Base-by-base conservation (phyloP, 495 filamentous ascomycete species). In the Rhizodiscina lignyota region DNA sequence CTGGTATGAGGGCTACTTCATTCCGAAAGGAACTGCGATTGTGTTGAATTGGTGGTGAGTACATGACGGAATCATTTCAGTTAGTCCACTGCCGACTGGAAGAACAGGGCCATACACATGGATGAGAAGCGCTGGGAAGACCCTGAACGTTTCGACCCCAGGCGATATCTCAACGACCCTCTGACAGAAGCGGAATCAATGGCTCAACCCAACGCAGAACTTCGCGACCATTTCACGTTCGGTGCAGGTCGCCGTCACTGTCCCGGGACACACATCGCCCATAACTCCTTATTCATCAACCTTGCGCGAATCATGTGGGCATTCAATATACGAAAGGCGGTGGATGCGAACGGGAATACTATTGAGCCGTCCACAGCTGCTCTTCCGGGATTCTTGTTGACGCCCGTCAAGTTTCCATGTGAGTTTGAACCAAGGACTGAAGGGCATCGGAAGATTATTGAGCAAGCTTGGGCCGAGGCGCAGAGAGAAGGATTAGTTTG, bases 101-200 rank as follows among this genome's bases (percentile, higher is more conserved):
- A 15, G 8, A 16, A 34, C 23, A 70, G 66, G 64, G 48, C 49
- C 24, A 62, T 71, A 36, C 67, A 68, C 47, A 58, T 63, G 34
- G 52, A 66, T 30, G 55, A 56, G 1, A 40, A 44, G 17, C 59
- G 51, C 31, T 68, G 69, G 42, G 60, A 68, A 4, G 64, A 68
- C 24, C 67, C 69, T 2, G 61, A 67, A 15, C 52, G 42, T 36
- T 77, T 62, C 54, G 56, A 59, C n/a, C 71, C 70, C 1, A 59
- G 64, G 21, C 67, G 63, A 4, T 77, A 57, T 45, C 52, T 66
- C 21, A 60, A 64, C 27, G 42, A 44, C 33, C 18, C 15, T 21
- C 33, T 18, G 15, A 35, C 37, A n/a, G 19, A 31, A 11, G 16
- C 23, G 4, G 16, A 44, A 30, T 12, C 21, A 1, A 45, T 45